Percentiles rank a stretch among this genome's conserved stretches.
Evolutionary conservation across 805 yeast genomes (phyloP).

Genomic region (Babjeviella inositovora): DNA sequence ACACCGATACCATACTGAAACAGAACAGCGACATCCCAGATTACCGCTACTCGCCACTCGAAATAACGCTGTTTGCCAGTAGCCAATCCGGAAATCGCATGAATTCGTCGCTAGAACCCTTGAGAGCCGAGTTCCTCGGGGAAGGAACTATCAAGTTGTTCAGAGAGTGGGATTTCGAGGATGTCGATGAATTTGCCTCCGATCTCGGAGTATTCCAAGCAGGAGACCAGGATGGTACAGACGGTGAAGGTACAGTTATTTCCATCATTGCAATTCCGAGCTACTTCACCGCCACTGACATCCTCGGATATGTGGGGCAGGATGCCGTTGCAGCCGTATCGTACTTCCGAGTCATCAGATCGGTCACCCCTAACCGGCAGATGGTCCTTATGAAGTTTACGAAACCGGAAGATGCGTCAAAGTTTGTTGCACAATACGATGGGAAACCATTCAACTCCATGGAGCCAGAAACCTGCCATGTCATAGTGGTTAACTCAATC

Average conservation of each 20-base stretch:
- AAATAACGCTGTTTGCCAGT: too few relatives aligned
- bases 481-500: conserved; percentile 50
- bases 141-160: conserved; percentile 59
- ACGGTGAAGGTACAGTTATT: conserved; percentile 50
- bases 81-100: too few relatives aligned
- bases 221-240: conserved; percentile 7
- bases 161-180: conserved; percentile 24
- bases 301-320: conserved; percentile 69
- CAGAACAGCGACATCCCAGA: too few relatives aligned
- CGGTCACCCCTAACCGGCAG: conserved; percentile 51
- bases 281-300: conserved; percentile 73
- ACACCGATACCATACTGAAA: too few relatives aligned
- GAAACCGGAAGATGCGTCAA: conserved; percentile 33
- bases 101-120: conserved; percentile 25
- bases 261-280: conserved; percentile 79
- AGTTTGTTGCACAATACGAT: conserved; percentile 49
- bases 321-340: conserved; percentile 34
- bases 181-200: conserved; percentile 3
- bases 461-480: conserved; percentile 82
- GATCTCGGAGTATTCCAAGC: conserved; percentile 6
- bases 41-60: too few relatives aligned
- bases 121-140: conserved; percentile 52
- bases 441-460: conserved; percentile 69
- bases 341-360: conserved; percentile 58
- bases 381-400: conserved; percentile 68